A percentile compares a stretch with the other conserved stretches of the same genome.
Evolutionary conservation across 1,284 basidiomycete species (phyloP).

Genomic region (Sanghuangporus weigelae): DNA sequence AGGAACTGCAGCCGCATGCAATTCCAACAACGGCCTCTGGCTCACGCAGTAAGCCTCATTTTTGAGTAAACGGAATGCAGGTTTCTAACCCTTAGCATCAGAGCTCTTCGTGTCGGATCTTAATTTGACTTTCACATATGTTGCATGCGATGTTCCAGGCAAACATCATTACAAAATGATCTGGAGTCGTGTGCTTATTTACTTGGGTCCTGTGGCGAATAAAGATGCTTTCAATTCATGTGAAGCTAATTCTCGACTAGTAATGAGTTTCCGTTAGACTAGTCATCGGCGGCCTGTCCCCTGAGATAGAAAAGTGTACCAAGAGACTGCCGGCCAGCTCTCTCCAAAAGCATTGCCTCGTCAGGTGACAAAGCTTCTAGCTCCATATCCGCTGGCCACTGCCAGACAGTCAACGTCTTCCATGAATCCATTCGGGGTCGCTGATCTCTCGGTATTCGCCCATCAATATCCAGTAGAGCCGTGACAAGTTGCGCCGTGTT

Average conservation of each 20-base stretch:
- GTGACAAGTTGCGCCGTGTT: neutral
- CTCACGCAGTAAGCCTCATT: conserved; percentile 7
- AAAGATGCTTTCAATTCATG: neutral
- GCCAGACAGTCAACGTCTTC: conserved; percentile 9
- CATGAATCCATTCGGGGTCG: neutral
- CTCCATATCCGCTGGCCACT: neutral
- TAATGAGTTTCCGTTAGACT: neutral
- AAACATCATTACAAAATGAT: neutral
- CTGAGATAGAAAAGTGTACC: conserved; percentile 16
- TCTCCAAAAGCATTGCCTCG: conserved; percentile 7
- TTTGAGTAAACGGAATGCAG: neutral
- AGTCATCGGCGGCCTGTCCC: conserved; percentile 4
- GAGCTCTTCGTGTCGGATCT: conserved; percentile 10
- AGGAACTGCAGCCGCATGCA: conserved; percentile 16
- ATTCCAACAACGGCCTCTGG: conserved; percentile 12
- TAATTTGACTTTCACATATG: neutral
- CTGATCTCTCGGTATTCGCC: conserved; percentile 2
- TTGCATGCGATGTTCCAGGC: neutral
- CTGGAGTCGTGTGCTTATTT: neutral
- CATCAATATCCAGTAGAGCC: conserved; percentile 12
- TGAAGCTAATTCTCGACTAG: neutral
- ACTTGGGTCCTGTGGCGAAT: neutral
- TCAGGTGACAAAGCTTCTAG: neutral
- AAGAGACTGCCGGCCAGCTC: conserved; percentile 9
- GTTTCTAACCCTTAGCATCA: neutral